A percentile compares a stretch with the other conserved stretches of the same genome.
phyloP scores from a whole-genome alignment of 1,284 basidiomycete species.

The Irpex sp. region DNA sequence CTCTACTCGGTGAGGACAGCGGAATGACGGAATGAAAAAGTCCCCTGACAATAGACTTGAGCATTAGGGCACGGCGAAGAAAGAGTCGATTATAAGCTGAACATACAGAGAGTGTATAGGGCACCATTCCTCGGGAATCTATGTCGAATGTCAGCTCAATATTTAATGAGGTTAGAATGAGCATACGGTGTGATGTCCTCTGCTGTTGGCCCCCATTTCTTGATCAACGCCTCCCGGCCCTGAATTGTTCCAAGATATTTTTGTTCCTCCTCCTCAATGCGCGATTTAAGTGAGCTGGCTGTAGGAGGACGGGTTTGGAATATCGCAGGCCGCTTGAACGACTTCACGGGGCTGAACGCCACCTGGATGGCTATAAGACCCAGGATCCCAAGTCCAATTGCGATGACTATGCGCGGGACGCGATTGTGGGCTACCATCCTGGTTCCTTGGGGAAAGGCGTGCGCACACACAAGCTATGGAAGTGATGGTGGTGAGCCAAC shows the following conservation, averaged over 20 bases:
- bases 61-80: not conserved
- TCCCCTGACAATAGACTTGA: slow-evolving; percentile 32
- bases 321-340: not conserved
- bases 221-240: slow-evolving; percentile 18
- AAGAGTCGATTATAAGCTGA: not conserved
- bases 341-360: slow-evolving; percentile 7
- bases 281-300: not conserved
- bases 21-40: slow-evolving; percentile 43
- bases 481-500: not conserved
- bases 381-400: slow-evolving; percentile 8
- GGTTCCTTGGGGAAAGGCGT: not conserved
- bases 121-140: slow-evolving; percentile 16
- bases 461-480: not conserved
- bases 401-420: slow-evolving; percentile 11
- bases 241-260: slow-evolving; percentile 14
- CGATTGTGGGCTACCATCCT: slow-evolving; percentile 13
- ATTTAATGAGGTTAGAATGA: not conserved
- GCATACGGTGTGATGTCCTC: slow-evolving; percentile 17
- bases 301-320: slow-evolving; percentile 2
- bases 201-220: slow-evolving; percentile 22
- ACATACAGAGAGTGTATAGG: slow-evolving; percentile 21
- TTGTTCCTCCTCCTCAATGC: slow-evolving; percentile 15
- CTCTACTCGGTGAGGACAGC: slow-evolving; percentile 39
- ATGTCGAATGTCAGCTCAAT: not conserved
- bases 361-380: slow-evolving; percentile 10